Conservation (phyloP, 164 flowering plant species). For the Vitis vinifera region ASM3070453v1 NC_081821.1:2571501-2572000, state of each 20-base stretch:
- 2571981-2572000: no score
- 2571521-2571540: conserved; percentile 4
- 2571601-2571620: neutral
- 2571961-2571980: no score
- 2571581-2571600: neutral
- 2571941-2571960: no score
- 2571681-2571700: conserved; percentile 44
- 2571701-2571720: conserved; percentile 78
- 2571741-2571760: conserved; percentile 81
- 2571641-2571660: neutral
- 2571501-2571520: conserved; percentile 96
- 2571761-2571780: conserved; percentile 91
- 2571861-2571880: conserved; percentile 66
- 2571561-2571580: neutral
- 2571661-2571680: neutral
- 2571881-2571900: conserved; percentile 96
- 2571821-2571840: conserved; percentile 47
- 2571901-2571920: neutral
- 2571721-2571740: conserved; percentile 81
- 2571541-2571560: neutral
- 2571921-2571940: neutral
- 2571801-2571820: conserved; percentile 67
- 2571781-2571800: conserved; percentile 69
- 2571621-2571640: neutral
- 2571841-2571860: conserved; percentile 38